Evolutionary conservation across 768 basidiomycete genomes (phyloP).

Genomic region (Amanita phalloides): DNA sequence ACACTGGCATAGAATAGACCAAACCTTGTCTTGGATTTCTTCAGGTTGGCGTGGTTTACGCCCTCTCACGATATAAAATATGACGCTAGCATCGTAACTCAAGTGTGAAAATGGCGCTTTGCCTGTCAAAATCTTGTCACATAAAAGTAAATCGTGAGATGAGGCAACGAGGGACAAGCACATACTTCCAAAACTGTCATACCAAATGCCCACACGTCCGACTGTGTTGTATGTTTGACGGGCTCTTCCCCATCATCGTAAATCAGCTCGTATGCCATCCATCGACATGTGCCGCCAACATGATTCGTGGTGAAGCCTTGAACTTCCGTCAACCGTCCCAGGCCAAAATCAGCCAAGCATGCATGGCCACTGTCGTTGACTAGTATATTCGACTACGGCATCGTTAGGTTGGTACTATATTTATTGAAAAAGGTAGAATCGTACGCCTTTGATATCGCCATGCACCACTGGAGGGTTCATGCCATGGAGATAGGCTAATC

Average conservation of each 20-base stretch:
- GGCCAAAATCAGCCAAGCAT: conserved; percentile 27
- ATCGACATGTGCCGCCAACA: conserved; percentile 23
- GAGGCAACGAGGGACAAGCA: background rate
- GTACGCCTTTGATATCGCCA: conserved; percentile 27
- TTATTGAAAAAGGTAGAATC: conserved; percentile 2
- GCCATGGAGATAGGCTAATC: conserved; percentile 11
- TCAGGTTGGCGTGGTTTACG: conserved; percentile 4
- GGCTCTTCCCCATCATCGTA: conserved; percentile 6
- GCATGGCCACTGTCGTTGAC: conserved; percentile 20
- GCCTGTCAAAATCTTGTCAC: conserved; percentile 8
- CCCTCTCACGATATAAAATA: conserved; percentile 3
- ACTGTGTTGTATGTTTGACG: conserved; percentile 12
- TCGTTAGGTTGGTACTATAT: background rate
- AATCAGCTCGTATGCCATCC: conserved; percentile 27
- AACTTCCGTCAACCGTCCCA: conserved; percentile 23
- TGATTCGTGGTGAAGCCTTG: conserved; percentile 24
- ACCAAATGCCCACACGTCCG: conserved; percentile 26
- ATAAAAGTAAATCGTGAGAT: background rate
- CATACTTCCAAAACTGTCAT: conserved; percentile 25
- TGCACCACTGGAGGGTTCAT: conserved; percentile 17
- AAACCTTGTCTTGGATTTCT: conserved; percentile 4
- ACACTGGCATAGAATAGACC: conserved; percentile 7
- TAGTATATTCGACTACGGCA: conserved; percentile 23
- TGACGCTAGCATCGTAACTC: conserved; percentile 8
- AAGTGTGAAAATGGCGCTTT: conserved; percentile 8